phyloP scores from a whole-genome alignment of 1,139 yeast species.

The Pichia sp. region DNA sequence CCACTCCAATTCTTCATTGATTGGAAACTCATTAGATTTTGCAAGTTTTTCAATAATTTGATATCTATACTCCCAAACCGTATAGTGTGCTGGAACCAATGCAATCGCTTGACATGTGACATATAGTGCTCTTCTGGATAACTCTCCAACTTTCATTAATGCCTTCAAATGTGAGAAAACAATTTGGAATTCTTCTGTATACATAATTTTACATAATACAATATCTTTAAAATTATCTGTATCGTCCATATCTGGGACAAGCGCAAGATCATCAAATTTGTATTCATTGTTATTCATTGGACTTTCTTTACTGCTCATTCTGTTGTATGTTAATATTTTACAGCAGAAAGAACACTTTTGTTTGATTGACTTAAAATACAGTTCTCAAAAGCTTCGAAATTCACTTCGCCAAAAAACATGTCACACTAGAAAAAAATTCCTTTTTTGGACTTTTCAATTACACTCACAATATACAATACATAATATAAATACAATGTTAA shows the following conservation, averaged over 20 bases:
- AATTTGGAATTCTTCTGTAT: conserved; percentile 60
- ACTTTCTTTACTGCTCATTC: background rate
- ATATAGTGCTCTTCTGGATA: conserved; percentile 62
- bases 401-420: no score
- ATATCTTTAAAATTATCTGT: conserved; percentile 5
- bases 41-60: conserved; percentile 37
- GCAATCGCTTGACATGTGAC: conserved; percentile 59
- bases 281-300: conserved; percentile 12
- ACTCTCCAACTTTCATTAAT: conserved; percentile 53
- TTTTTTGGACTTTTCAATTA: conserved; percentile 10
- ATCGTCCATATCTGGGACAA: conserved; percentile 10
- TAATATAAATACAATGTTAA: no score
- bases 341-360: background rate
- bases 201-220: conserved; percentile 64
- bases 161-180: conserved; percentile 61
- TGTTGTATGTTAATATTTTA: background rate
- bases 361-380: no score
- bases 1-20: conserved; percentile 61
- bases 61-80: conserved; percentile 79
- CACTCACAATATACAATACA: background rate
- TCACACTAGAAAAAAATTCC: conserved; percentile 7
- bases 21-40: conserved; percentile 4
- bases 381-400: no score
- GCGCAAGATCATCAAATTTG: conserved; percentile 16
- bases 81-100: conserved; percentile 82